A percentile compares a stretch with the other conserved stretches of the same genome.
Conservation (phyloP, 345 rosid species). For the Arabidopsis thaliana region DNA sequence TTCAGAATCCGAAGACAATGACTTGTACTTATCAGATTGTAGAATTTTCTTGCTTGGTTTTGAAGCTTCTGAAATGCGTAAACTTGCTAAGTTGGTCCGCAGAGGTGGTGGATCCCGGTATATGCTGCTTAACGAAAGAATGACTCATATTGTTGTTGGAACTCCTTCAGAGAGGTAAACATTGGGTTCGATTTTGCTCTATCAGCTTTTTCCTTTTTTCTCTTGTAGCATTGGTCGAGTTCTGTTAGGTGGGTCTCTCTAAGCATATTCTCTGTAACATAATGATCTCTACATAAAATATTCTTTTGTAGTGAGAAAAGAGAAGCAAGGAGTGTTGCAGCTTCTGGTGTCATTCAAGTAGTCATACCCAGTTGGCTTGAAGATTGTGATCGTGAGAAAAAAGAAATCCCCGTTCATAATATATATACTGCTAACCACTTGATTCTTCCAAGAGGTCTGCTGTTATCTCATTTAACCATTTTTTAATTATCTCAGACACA, state of each 20-base stretch:
- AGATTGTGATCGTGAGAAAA: constrained; percentile 80
- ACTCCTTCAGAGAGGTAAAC: constrained; percentile 86
- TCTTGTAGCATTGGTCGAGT: constrained; percentile 17
- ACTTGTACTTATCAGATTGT: constrained; percentile 89
- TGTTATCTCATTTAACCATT: constrained; percentile 29
- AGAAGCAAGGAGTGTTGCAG: constrained; percentile 77
- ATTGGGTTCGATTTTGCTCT: background rate
- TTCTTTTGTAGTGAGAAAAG: constrained; percentile 69
- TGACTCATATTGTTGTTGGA: constrained; percentile 91
- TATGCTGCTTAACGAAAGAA: constrained; percentile 60
- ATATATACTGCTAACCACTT: constrained; percentile 73
- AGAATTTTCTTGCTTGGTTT: constrained; percentile 79
- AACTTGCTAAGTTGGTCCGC: constrained; percentile 72
- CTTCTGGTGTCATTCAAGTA: constrained; percentile 82
- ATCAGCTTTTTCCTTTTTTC: background rate
- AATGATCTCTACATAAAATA: constrained; percentile 27
- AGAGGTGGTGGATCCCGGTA: constrained; percentile 90
- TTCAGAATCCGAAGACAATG: constrained; percentile 79
- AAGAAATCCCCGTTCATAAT: constrained; percentile 67
- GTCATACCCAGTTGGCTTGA: constrained; percentile 88
- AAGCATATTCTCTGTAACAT: constrained; percentile 21
- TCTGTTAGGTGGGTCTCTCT: constrained; percentile 20
- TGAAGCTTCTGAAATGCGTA: constrained; percentile 83
- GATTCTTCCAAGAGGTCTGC: constrained; percentile 85
- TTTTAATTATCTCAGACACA: background rate